Evolutionary conservation across 305 asterid species (phyloP), one percentile per base, ranked within the genome.

Genomic region (Fraxinus greggii): DNA sequence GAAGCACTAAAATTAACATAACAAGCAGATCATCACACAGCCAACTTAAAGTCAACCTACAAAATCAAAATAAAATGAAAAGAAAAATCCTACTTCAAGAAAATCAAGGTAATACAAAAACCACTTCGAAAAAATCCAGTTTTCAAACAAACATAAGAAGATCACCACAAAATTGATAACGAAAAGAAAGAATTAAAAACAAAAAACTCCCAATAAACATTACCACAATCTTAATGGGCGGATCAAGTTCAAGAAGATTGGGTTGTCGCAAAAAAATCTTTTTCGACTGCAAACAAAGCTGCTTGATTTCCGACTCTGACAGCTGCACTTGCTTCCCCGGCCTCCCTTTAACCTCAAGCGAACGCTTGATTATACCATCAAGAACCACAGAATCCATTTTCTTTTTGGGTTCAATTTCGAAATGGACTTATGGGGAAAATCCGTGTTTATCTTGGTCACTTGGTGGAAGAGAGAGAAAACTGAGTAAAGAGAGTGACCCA

Each of bases 201-300:
- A 45, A 70, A 7, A 21, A 61, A 61, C 4, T 26, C 9, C 19
- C 6, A 81, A 79, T 1, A 59, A 35, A 35, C 7, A 24, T n/a
- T 86, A 93, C 97, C 97, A 67, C 97, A 91, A 94, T 93, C 93
- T 90, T 93, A 87, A 94, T 89, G 28, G 98, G 98, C 8, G 98
- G 97, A 70, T 92, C 94, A 28, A 94, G 94, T 81, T 94, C 98
- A 33, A 94, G 97, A 78, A 93, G 97, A 92, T 89, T 91, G 70
- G 97, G 97, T 83, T 94, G 98, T 7, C 83, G 84, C 88, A 51
- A 86, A 38, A 93, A 90, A 86, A 94, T 91, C 48, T 91, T 93
- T 77, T 81, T 93, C 0, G 98, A 89, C 81, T 86, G 91, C 45
- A 90, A 72, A 84, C 98, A 94, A 28, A 93, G 95, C 21, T 88